phyloP scores from a whole-genome alignment of 345 rosid species.

The Murraya koenigii region DNA sequence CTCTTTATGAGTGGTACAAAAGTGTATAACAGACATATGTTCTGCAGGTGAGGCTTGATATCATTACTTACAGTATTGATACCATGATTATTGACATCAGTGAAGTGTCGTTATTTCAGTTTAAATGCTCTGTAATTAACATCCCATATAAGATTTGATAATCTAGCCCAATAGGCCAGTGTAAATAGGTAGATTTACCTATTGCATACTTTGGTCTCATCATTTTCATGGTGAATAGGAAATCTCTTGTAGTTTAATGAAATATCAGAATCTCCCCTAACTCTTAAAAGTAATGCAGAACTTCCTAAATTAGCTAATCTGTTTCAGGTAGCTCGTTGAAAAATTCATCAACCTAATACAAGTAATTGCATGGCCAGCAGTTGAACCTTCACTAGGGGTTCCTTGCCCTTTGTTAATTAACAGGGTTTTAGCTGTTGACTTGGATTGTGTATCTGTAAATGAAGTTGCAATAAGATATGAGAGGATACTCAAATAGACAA shows the following conservation, averaged over 20 bases:
- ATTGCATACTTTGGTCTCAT: not conserved
- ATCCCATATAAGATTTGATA: not conserved
- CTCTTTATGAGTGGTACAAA: not conserved
- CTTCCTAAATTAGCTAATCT: conserved; percentile 5
- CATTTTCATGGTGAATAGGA: not conserved
- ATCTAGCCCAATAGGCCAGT: not conserved
- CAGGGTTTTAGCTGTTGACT: not conserved
- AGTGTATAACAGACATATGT: not conserved
- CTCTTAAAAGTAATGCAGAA: too few species aligned
- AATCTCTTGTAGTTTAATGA: not conserved
- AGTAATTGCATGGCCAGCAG: not conserved
- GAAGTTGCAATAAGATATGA: not conserved
- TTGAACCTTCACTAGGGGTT: not conserved
- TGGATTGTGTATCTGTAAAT: not conserved
- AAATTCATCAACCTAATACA: not conserved
- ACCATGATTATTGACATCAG: not conserved
- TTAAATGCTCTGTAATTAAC: not conserved
- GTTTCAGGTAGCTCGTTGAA: not conserved
- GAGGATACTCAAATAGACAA: not conserved
- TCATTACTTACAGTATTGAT: not conserved
- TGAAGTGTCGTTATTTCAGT: not conserved
- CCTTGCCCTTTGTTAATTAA: not conserved
- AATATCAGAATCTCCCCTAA: not conserved
- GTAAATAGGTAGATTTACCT: not conserved
- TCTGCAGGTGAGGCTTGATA: not conserved